Conservation (phyloP, 495 filamentous ascomycete species). For the Penicillium daleae region DNA sequence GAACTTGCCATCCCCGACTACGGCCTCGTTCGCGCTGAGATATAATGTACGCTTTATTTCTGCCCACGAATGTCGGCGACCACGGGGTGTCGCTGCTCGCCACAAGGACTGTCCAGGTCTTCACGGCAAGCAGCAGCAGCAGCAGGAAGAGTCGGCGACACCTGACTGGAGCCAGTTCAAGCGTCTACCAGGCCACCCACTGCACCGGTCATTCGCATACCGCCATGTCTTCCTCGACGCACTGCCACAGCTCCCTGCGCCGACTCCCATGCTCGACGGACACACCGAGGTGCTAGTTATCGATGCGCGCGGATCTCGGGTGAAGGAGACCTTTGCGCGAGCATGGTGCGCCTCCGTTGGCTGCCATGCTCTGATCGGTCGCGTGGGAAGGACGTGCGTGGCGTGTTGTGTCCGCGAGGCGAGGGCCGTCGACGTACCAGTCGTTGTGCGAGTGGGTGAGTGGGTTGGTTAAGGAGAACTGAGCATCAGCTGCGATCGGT, state of each 20-base stretch:
- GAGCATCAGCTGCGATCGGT: not conserved
- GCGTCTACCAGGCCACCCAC: conserved; percentile 60
- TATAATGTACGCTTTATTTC: conserved; percentile 70
- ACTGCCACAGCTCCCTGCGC: conserved; percentile 41
- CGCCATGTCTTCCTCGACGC: conserved; percentile 55
- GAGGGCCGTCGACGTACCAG: conserved; percentile 64
- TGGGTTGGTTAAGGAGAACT: not conserved
- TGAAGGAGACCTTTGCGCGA: conserved; percentile 66
- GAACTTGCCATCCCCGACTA: conserved; percentile 28
- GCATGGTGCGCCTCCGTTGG: conserved; percentile 72
- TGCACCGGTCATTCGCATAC: conserved; percentile 65
- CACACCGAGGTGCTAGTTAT: conserved; percentile 51
- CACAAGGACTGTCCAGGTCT: conserved; percentile 8
- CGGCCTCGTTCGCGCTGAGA: conserved; percentile 52
- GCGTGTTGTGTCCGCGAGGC: conserved; percentile 73
- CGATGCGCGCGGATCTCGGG: conserved; percentile 54
- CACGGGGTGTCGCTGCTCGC: conserved; percentile 39
- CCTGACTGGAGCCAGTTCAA: conserved; percentile 16
- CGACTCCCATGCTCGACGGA: conserved; percentile 6
- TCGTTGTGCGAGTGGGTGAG: conserved; percentile 63
- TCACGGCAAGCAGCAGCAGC: conserved; percentile 36
- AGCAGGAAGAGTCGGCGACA: conserved; percentile 37
- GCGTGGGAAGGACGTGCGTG: conserved; percentile 64
- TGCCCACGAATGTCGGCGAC: conserved; percentile 64
- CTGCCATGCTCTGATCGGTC: conserved; percentile 68